Evolutionary conservation across 305 asterid genomes (phyloP).

Genomic region (Andrographis paniculata): DNA sequence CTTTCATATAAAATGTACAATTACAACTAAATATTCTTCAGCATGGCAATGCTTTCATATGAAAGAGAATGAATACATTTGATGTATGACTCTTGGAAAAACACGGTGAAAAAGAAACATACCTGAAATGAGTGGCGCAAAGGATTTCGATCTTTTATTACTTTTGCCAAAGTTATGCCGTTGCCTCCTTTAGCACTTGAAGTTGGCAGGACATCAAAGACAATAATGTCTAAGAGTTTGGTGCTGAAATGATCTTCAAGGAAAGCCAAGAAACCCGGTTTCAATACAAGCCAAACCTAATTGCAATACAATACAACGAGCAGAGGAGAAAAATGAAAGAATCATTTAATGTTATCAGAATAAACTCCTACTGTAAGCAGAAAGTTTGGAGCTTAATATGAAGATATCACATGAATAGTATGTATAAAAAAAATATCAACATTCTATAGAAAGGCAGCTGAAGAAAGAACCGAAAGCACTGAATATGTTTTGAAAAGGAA

Average conservation of each 20-base stretch:
- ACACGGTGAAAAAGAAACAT: too few relatives aligned
- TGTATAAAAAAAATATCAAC: too few relatives aligned
- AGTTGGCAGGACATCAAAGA: conserved; percentile 55
- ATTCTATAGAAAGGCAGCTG: too few relatives aligned
- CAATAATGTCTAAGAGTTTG: conserved; percentile 65
- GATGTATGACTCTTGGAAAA: too few relatives aligned
- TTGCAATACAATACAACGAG: conserved; percentile 6
- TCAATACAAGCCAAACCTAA: conserved; percentile 95
- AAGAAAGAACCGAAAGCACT: too few relatives aligned
- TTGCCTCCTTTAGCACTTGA: conserved; percentile 41
- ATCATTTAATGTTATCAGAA: neutral
- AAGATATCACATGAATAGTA: neutral
- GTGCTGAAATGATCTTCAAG: conserved; percentile 68
- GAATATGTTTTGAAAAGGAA: neutral
- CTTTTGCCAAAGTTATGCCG: conserved; percentile 47
- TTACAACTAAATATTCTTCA: conserved; percentile 4
- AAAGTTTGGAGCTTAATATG: neutral
- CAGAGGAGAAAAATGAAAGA: neutral
- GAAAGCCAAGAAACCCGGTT: conserved; percentile 89
- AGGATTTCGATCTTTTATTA: conserved; percentile 52
- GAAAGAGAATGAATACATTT: too few relatives aligned
- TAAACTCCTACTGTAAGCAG: conserved; percentile 12
- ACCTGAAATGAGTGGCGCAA: conserved; percentile 83
- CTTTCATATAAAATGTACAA: conserved; percentile 2
- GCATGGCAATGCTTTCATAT: neutral